Evolutionary conservation across 2,329 filamentous ascomycete species (phyloP).

Genomic region (Cercospora berteroae): DNA sequence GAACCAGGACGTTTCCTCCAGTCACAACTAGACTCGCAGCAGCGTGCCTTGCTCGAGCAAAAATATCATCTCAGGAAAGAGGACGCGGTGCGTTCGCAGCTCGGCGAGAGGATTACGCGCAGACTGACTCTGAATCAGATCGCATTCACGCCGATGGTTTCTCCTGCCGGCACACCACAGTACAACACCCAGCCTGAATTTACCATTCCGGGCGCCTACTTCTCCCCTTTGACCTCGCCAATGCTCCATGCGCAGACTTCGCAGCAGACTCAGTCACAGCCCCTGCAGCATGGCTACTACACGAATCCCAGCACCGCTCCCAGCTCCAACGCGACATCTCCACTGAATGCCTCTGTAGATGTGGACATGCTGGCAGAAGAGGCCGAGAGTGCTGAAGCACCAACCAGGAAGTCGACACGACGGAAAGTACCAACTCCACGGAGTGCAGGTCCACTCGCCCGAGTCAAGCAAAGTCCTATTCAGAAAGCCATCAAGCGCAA

Average conservation of each 20-base stretch:
- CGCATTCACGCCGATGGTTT: conserved; percentile 72
- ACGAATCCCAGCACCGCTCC: conserved; percentile 55
- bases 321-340: conserved; percentile 51
- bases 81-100: conserved; percentile 60
- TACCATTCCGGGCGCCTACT: conserved; percentile 68
- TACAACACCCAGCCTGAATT: conserved; percentile 59
- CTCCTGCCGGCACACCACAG: conserved; percentile 78
- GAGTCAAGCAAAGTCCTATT: conserved; percentile 69
- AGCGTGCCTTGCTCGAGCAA: conserved; percentile 63
- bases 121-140: conserved; percentile 26
- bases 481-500: conserved; percentile 61
- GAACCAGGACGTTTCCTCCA: conserved; percentile 57
- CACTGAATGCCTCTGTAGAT: conserved; percentile 43
- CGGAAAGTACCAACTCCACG: conserved; percentile 54
- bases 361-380: conserved; percentile 46
- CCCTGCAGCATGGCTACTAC: conserved; percentile 42
- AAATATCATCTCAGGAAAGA: conserved; percentile 66
- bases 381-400: conserved; percentile 33
- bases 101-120: conserved; percentile 2
- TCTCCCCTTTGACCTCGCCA: conserved; percentile 79
- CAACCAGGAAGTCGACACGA: conserved; percentile 44
- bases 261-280: conserved; percentile 43
- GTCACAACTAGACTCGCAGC: conserved; percentile 51
- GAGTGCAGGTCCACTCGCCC: conserved; percentile 43
- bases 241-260: conserved; percentile 69